Conservation (phyloP, 352 stramenopile species). For the Peronospora destructor region DNA sequence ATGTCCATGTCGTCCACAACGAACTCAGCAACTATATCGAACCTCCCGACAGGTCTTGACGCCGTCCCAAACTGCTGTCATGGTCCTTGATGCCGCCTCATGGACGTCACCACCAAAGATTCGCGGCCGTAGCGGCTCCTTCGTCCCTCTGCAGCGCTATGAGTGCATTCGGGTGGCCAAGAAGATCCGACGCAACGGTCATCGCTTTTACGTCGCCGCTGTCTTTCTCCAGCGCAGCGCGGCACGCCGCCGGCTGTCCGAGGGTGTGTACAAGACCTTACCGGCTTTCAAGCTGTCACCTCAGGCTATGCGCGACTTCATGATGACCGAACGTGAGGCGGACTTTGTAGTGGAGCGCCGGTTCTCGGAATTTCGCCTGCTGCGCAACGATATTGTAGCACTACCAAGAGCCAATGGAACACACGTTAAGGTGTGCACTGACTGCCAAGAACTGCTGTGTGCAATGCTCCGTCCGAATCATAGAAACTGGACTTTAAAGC, state of each 20-base stretch:
- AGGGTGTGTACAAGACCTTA: constrained; percentile 20
- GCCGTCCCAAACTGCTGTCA: constrained; percentile 15
- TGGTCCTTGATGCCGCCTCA: constrained; percentile 9
- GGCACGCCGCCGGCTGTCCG: constrained; percentile 23
- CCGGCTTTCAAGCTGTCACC: constrained; percentile 14
- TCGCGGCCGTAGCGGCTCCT: constrained; percentile 12
- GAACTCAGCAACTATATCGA: constrained; percentile 1
- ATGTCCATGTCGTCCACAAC: constrained; percentile 6
- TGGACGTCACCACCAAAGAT: constrained; percentile 1
- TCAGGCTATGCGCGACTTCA: constrained; percentile 18
- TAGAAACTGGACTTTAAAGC: constrained; percentile 25
- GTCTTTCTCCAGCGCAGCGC: constrained; percentile 31
- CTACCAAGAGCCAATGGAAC: constrained; percentile 7
- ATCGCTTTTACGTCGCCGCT: constrained; percentile 23
- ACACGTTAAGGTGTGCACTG: constrained; percentile 15
- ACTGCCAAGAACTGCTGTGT: constrained; percentile 18
- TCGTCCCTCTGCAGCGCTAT: constrained; percentile 24
- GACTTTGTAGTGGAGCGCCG: constrained; percentile 30
- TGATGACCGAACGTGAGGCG: constrained; percentile 33
- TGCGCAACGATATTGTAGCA: constrained; percentile 9
- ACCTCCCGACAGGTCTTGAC: constrained; percentile 14
- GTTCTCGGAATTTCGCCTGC: constrained; percentile 26
- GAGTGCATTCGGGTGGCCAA: constrained; percentile 29
- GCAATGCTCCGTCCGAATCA: constrained; percentile 9
- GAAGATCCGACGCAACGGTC: constrained; percentile 23